Percentiles rank a stretch among this genome's conserved stretches.
These are phyloP conservation scores for Gossypium arboreum DNA, from an alignment of 345 rosid species.

Conservation along the genomic window DNA sequence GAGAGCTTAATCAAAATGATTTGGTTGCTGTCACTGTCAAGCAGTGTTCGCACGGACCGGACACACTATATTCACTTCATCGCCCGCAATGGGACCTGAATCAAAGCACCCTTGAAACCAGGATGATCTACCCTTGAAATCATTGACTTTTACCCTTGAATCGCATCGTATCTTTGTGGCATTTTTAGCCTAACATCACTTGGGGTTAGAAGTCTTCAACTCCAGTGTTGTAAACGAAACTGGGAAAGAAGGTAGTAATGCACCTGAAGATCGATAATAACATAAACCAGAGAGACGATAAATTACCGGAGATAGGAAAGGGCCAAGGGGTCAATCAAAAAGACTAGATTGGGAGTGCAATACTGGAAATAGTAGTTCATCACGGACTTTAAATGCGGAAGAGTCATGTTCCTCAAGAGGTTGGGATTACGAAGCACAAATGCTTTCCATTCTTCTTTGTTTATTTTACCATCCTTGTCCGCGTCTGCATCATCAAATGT, in stretches of 20 bases:
- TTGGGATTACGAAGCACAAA: constrained; percentile 44
- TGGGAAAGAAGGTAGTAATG: constrained; percentile 45
- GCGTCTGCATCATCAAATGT: constrained; percentile 61
- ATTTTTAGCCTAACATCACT: neutral
- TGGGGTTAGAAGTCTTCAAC: constrained; percentile 35
- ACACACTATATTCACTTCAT: neutral
- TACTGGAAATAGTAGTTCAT: neutral
- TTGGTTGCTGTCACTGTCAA: neutral
- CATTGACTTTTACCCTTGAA: neutral
- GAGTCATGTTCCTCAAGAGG: constrained; percentile 60
- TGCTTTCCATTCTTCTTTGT: constrained; percentile 50
- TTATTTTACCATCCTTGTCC: constrained; percentile 53
- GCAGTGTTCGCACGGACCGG: neutral
- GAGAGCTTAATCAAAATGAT: neutral
- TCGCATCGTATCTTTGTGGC: neutral
- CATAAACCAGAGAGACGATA: neutral
- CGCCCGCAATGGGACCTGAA: neutral
- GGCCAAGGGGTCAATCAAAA: neutral
- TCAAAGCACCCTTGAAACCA: neutral
- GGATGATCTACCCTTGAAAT: neutral
- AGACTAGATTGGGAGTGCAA: neutral
- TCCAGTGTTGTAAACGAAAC: constrained; percentile 45
- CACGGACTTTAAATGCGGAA: constrained; percentile 48
- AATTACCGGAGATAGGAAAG: neutral
- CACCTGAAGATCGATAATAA: constrained; percentile 31